Base-by-base conservation (phyloP, 1,284 basidiomycete genomes). In the Fomitiporia mediterranea region DNA sequence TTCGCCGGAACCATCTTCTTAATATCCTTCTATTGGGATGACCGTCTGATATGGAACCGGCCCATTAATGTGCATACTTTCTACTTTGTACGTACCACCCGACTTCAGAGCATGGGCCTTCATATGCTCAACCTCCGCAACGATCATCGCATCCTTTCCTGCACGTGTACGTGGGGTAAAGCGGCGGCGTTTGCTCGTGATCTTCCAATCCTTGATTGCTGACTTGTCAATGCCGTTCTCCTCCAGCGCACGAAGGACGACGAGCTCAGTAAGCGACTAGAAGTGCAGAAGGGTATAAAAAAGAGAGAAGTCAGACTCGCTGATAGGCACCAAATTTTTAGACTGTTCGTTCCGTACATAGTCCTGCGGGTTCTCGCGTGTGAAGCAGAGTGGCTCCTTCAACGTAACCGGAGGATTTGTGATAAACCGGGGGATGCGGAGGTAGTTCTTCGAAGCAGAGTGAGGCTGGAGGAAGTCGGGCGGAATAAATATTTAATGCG, bases 401-500 rank as follows among this genome's bases (percentile, higher is more conserved):
- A 73, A 61, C 6, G 67, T 67, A 0, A 74, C 69, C 1, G 72
- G 69, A 15, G 73, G 72, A 51, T 73, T 74, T 0, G 72, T 73
- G 58, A 74, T 72, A 52, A 74, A 68, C 0, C 72, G 62, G 25
- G 70, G 63, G 46, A 70, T 60, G 51, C 72, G 64, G 19, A 68
- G 60, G 50, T 70, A 65, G 58, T 71, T 71, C 65, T 68, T 70
- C 5, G 70, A 71, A 17, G 70, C 70, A 8, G 69, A 69, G 56
- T 70, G 70, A 6, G 67, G 68, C 60, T 61, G 40, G 8, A 8
- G 19, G 37, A 28, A 6, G 21, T 47, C 4, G 21, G 8, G n/a
- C 15, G n/a, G 28, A 48, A 19, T 35, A 7, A 32, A 8, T 30
- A 4, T n/a, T n/a, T n/a, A n/a, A n/a, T n/a, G 17, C 15, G 35